These are phyloP conservation scores for Ceratocystis destructans DNA, from an alignment of 2,329 filamentous ascomycete genomes.

Conservation along the genomic window DNA sequence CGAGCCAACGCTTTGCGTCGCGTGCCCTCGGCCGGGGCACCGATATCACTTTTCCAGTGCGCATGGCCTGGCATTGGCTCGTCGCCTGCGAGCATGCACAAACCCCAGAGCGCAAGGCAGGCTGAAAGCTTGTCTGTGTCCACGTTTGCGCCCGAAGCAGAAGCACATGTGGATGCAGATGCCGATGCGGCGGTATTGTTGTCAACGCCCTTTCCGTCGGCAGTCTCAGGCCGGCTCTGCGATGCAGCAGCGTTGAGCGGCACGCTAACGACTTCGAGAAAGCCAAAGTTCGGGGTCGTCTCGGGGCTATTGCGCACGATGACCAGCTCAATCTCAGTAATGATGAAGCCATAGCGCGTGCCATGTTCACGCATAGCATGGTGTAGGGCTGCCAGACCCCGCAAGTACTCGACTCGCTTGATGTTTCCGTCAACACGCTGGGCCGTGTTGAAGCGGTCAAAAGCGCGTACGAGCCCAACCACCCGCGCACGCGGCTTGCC, in stretches of 20 bases:
- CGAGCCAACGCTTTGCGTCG: constrained; percentile 54
- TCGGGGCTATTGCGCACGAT: constrained; percentile 69
- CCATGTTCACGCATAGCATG: constrained; percentile 85
- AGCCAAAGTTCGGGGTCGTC: constrained; percentile 70
- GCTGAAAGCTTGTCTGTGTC: constrained; percentile 43
- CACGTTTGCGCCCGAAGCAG: constrained; percentile 12
- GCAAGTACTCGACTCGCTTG: constrained; percentile 78
- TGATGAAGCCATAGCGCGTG: constrained; percentile 88
- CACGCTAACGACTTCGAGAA: constrained; percentile 57
- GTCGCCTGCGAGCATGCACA: constrained; percentile 57
- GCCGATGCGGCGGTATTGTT: constrained; percentile 21
- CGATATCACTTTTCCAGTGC: constrained; percentile 57
- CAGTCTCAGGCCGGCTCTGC: not conserved
- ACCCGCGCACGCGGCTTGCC: constrained; percentile 43
- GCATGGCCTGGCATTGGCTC: constrained; percentile 45
- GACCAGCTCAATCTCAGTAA: constrained; percentile 90
- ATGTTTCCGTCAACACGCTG: constrained; percentile 78
- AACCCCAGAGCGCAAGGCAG: constrained; percentile 60
- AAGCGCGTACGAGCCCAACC: constrained; percentile 78
- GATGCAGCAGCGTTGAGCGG: constrained; percentile 35
- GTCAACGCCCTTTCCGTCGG: constrained; percentile 22
- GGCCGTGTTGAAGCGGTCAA: constrained; percentile 87
- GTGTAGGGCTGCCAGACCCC: constrained; percentile 73
- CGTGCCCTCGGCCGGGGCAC: constrained; percentile 59
- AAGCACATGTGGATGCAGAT: constrained; percentile 15